Evolutionary conservation across 2,329 filamentous ascomycete genomes (phyloP), one percentile per base, ranked within the genome.

Genomic region (Ustulina deusta): DNA sequence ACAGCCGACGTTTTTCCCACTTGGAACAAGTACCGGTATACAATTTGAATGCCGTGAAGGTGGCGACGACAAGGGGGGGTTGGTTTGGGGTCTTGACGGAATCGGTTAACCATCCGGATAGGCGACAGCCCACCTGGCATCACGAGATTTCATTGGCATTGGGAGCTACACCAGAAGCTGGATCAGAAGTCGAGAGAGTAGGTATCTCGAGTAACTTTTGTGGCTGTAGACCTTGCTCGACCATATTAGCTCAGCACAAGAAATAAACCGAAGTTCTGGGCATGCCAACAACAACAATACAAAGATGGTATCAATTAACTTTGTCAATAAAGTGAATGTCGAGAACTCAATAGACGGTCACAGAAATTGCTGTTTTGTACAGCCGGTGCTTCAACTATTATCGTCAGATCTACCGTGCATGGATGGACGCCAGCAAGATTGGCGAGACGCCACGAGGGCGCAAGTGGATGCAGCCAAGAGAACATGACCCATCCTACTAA

Each of bases 1-100:
- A 66, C 34, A 73, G 69, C 69, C 73, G 69, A 66, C 17, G 27
- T 46, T 48, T 62, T 68, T 42, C 34, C 60, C 51, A 42, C 42
- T 56, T 54, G 32, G 46, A 62, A n/a, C 27, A 32, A 54, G 32
- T 54, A 54, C 56, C 54, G 57, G 20, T 40, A n/a, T n/a, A 25
- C 36, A 52, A 46, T 63, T 27, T 25, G 40, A 40, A 25, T 48
- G 38, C 34, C 25, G 20, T 17, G 17, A 25, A 54, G 25, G 48
- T 27, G n/a, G 63, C 51, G 57, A 27, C 44, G 52, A 54, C 58
- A 57, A 54, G 27, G 49, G 40, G 20, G 25, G 27, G 46, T 20
- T 29, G 17, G 17, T 20, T 65, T 58, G 42, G 51, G 34, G 52
- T 64, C 44, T 46, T 27, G 27, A 40, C 38, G 42, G 34, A 32